Evolutionary conservation across 768 basidiomycete genomes (phyloP), one percentile per base, ranked within the genome.

Genomic region (Tricholoma saponaceum): DNA sequence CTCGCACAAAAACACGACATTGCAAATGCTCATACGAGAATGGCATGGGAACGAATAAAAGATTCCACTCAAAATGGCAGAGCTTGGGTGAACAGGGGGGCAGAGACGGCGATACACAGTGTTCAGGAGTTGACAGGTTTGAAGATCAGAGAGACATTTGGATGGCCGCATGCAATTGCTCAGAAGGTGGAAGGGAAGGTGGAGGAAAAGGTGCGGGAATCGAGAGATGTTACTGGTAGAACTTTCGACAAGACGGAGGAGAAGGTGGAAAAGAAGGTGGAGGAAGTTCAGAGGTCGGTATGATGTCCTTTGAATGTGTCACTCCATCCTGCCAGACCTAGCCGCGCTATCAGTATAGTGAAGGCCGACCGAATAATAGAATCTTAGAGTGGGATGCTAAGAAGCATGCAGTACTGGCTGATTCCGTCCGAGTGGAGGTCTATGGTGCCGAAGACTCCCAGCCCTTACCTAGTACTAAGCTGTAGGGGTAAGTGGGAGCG

Each of bases 61-160:
- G 83, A 86, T 8, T 75, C 76, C 13, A 77, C 82, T 10, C 66
- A 70, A 28, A 73, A 74, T 46, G 81, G 82, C 2, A 73, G 79
- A 47, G 77, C 72, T 47, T 71, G 72, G 53, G 55, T 83, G 2
- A 75, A 74, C 12, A 67, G 68, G 10, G 79, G 82, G 22, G 79
- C 83, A 1, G 70, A 76, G 57, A 68, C 66, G 6, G 73, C 75
- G 1, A 78, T 88, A 41, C 79, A 79, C 16, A 78, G 74, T 56
- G 71, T 90, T 13, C 87, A 93, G 74, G 78, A 83, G 55, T 66
- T 72, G 28, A 92, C 92, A 1, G 92, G 93, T 0, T 66, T 95
- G 66, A 89, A 86, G 72, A 64, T 95, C 46, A 74, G 76, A 35
- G 85, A 86, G 69, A 80, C 77, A 6, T 66, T 88, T 14, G 83